Base-by-base conservation (phyloP, 2,329 filamentous ascomycete genomes). In the Elsinoe australis region DNA sequence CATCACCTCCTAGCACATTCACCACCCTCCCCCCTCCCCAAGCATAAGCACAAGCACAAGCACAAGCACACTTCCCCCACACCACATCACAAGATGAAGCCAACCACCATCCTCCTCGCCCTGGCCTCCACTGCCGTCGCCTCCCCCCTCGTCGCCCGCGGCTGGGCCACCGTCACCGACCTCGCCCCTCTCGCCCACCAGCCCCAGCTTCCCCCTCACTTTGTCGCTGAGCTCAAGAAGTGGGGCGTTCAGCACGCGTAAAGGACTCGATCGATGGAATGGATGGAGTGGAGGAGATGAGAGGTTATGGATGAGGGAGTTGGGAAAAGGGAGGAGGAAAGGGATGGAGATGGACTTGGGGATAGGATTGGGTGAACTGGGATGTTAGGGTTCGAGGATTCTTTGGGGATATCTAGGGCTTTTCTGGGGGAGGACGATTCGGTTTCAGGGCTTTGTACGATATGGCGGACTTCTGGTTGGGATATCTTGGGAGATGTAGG, bases 41-140 rank as follows among this genome's bases (percentile, higher is more conserved):
- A 88, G 88, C 95, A 1, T 79, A 79, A 59, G 94, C 89, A 64
- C 94, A 87, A 1, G 85, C 83, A 42, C 95, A 80, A 29, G 87
- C 87, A 41, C 86, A 81, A 44, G 77, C 75, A 54, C 84, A 83
- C 58, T 94, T 15, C 21, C 36, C 12, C 36, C 12, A 9, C 21
- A 21, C 10, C 36, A 14, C 36, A 41, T 38, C 18, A 28, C 85
- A 36, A 94, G 73, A 33, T 87, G 76, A n/a, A 85, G 74, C 57
- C 88, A 88, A 50, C 87, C 86, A 24, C 28, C 39, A 15, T 32
- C 14, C 6, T 31, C 39, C 10, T 17, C 12, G 38, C 38, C 26
- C 24, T 44, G 24, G 7, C 26, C 14, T n/a, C 24, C 22, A 15
- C 26, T 5, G 39, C 26, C 24, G 17, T 32, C 22, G 86, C 85